Evolutionary conservation across 805 yeast genomes (phyloP).

Genomic region (Candida qinlingensis): DNA sequence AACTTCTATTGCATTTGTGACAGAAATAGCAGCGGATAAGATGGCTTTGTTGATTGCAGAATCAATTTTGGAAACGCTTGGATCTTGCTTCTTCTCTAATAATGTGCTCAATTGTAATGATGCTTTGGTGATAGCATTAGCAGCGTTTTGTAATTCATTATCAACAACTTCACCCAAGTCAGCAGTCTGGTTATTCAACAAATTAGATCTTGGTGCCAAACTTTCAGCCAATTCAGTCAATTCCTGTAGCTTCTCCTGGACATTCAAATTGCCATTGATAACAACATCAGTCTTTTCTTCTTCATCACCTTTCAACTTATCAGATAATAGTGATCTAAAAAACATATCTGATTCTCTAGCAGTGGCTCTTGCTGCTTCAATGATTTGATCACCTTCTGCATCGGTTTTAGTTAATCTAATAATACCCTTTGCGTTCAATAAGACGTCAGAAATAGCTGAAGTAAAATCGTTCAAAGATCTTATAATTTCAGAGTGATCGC

Average conservation of each 20-base stretch:
- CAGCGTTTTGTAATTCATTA: constrained; percentile 67
- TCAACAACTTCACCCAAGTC: constrained; percentile 70
- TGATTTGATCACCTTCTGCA: constrained; percentile 45
- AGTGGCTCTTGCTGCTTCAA: constrained; percentile 44
- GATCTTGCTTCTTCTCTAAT: constrained; percentile 43
- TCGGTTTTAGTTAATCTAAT: constrained; percentile 47
- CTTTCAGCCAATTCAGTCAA: constrained; percentile 51
- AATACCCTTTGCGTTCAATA: constrained; percentile 68
- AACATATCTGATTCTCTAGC: constrained; percentile 60
- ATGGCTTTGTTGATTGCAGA: constrained; percentile 72
- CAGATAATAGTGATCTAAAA: constrained; percentile 54
- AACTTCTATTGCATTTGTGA: constrained; percentile 69
- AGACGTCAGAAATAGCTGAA: constrained; percentile 53
- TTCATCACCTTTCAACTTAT: constrained; percentile 41
- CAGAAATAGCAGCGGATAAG: constrained; percentile 70
- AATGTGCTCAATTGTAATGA: constrained; percentile 52
- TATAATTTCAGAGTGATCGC: constrained; percentile 58
- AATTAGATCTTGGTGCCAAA: constrained; percentile 39
- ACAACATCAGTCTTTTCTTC: constrained; percentile 74
- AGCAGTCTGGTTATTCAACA: constrained; percentile 21
- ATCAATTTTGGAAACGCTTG: constrained; percentile 49
- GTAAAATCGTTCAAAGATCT: constrained; percentile 60
- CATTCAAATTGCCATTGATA: constrained; percentile 66
- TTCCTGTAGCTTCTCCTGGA: constrained; percentile 65
- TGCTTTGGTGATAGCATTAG: constrained; percentile 62